Evolutionary conservation across 176 grass and related monocot genomes (phyloP).

Genomic region (Triticum dicoccoides): DNA sequence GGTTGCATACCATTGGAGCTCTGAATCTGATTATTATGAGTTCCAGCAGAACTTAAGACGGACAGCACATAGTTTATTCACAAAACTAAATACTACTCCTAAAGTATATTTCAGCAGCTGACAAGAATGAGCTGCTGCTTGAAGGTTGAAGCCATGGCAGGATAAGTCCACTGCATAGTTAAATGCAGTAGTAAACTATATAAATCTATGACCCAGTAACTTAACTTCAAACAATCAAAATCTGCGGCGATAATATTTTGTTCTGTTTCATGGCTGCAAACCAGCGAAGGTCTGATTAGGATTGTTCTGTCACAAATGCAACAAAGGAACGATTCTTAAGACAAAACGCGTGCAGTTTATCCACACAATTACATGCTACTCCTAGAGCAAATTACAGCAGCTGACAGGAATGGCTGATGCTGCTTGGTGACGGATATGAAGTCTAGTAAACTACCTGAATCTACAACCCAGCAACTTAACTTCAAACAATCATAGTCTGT

Average conservation of each 20-base stretch:
- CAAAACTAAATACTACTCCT: neutral
- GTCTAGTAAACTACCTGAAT: neutral
- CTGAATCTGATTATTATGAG: neutral
- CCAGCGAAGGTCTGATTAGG: neutral
- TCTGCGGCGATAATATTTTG: neutral
- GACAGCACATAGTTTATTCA: neutral
- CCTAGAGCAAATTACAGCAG: neutral
- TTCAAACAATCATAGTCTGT: neutral
- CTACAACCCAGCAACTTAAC: neutral
- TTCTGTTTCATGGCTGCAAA: neutral
- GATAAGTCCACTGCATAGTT: too few relatives aligned
- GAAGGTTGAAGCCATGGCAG: neutral
- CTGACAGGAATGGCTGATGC: too few relatives aligned
- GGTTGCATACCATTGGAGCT: neutral
- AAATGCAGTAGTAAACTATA: neutral
- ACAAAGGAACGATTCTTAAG: neutral
- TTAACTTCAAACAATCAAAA: neutral
- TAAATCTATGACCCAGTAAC: neutral
- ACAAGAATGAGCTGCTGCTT: neutral
- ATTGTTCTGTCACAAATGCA: too few relatives aligned
- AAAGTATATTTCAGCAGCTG: neutral
- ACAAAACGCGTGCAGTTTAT: neutral
- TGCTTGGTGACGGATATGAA: neutral
- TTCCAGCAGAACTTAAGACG: neutral
- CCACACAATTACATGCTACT: neutral